Base-by-base conservation (phyloP, 306 rosid genomes). In the Begonia masoniana region DNA sequence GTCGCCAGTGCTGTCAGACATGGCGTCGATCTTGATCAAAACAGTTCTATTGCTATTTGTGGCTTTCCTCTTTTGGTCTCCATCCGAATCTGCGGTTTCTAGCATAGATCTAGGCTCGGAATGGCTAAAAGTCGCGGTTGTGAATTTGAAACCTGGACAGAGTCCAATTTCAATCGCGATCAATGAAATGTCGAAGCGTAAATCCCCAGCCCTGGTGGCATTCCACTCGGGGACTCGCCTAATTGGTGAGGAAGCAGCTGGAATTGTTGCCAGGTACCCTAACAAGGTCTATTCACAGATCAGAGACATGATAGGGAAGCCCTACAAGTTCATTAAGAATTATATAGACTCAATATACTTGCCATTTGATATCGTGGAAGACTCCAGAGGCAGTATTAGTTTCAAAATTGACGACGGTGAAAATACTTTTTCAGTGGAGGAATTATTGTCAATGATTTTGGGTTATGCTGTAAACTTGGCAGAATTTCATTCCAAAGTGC, bases 61-160 rank as follows among this genome's bases (percentile, higher is more conserved):
- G 47, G 10, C 78, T 6, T 68, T 63, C 35, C 53, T 83, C 24
- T 62, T 72, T 10, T 39, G 71, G 52, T 66, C 73, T n/a, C 96
- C 82, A 9, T 76, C 99, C 16, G 80, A 86, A 63, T 79, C 92
- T 13, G 96, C 96, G 41, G 96, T 86, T 46, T 81, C 81, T 60
- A 86, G 96, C 68, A 67, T 91, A 83, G 99, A 91, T 86, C 99
- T 91, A 31, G 99, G 99, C 12, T 91, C 99, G 1, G 96, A 86
- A 55, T 86, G 76, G 80, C 15, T 81, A 46, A 91, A 91, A 62
- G 99, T 86, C 3, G 88, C 96, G 1, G 99, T 91, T n/a, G 99
- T 91, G 21, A 91, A 91, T 60, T 77, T 91, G 6, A 91, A 86
- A 54, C 96, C 94, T 4, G 96, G 99, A 3, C 96, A 91, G 73